These are phyloP conservation scores for Paramecium sonneborni DNA, from an alignment of 73 alveolate genomes.

Conservation along the genomic window DNA sequence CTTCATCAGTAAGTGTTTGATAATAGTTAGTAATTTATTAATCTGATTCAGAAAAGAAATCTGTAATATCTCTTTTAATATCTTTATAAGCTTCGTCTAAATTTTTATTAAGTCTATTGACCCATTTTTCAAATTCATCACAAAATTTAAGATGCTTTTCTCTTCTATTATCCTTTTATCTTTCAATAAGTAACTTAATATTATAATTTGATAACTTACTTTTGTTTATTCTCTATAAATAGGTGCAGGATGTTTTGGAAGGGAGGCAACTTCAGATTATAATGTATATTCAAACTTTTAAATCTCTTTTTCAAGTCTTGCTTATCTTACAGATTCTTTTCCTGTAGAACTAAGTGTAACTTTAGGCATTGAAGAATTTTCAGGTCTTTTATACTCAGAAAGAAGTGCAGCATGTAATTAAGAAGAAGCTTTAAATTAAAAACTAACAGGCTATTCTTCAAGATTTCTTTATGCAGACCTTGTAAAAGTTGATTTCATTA, in stretches of 20 bases:
- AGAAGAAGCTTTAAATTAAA: slow-evolving; percentile 28
- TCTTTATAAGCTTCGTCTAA: slow-evolving; percentile 65
- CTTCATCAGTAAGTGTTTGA: slow-evolving; percentile 58
- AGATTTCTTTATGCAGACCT: neutral
- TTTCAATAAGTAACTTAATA: slow-evolving; percentile 38
- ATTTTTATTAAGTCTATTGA: slow-evolving; percentile 36
- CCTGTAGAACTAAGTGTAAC: slow-evolving; percentile 25
- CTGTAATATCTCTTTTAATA: slow-evolving; percentile 62
- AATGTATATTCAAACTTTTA: slow-evolving; percentile 35
- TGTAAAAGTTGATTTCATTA: slow-evolving; percentile 53
- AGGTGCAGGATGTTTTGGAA: slow-evolving; percentile 53
- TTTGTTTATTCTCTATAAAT: slow-evolving; percentile 21
- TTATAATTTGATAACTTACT: slow-evolving; percentile 28
- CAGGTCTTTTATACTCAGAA: slow-evolving; percentile 22
- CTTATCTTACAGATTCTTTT: slow-evolving; percentile 57
- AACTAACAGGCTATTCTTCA: neutral
- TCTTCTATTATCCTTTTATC: slow-evolving; percentile 42
- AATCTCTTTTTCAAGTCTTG: slow-evolving; percentile 52
- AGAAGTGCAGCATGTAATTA: slow-evolving; percentile 32
- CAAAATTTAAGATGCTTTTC: slow-evolving; percentile 53
- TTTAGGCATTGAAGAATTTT: slow-evolving; percentile 36
- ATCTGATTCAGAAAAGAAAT: slow-evolving; percentile 56
- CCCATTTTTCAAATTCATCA: slow-evolving; percentile 66
- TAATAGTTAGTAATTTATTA: slow-evolving; percentile 37
- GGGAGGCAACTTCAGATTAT: slow-evolving; percentile 59